Evolutionary conservation across 768 basidiomycete species (phyloP).

Genomic region (Vishniacozyma victoriae): DNA sequence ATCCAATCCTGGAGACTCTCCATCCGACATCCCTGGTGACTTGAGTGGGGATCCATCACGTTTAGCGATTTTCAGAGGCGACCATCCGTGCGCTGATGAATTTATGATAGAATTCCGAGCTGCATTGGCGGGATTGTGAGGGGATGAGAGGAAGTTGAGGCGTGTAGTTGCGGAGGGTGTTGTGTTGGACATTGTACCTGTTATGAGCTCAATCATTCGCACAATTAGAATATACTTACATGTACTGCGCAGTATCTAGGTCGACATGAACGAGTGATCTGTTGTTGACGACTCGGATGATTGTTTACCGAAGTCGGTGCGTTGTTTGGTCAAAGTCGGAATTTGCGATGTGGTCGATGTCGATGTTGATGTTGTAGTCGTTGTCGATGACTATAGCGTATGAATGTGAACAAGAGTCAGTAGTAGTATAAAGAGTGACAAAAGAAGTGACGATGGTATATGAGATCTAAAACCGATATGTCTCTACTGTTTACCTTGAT

Average conservation of each 20-base stretch:
- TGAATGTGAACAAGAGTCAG: background rate
- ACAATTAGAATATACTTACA: background rate
- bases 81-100: slow-evolving; percentile 47
- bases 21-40: slow-evolving; percentile 14
- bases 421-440: no score
- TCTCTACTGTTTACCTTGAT: no score
- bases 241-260: background rate
- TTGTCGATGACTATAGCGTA: slow-evolving; percentile 1
- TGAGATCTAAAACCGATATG: no score
- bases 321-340: no score
- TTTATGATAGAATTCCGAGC: slow-evolving; percentile 43
- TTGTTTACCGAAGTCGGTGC: background rate
- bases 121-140: slow-evolving; percentile 9
- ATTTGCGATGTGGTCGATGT: background rate
- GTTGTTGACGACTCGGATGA: background rate
- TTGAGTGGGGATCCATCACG: slow-evolving; percentile 31
- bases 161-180: background rate
- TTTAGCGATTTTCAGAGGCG: slow-evolving; percentile 44
- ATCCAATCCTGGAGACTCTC: slow-evolving; percentile 7
- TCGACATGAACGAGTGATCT: no score
- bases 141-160: slow-evolving; percentile 10
- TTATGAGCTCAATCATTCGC: background rate
- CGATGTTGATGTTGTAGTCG: background rate
- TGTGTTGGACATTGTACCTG: slow-evolving; percentile 10
- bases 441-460: no score